Base-by-base conservation (phyloP, 176 grass and related monocot genomes). In the Calamus simplicifolius region DNA sequence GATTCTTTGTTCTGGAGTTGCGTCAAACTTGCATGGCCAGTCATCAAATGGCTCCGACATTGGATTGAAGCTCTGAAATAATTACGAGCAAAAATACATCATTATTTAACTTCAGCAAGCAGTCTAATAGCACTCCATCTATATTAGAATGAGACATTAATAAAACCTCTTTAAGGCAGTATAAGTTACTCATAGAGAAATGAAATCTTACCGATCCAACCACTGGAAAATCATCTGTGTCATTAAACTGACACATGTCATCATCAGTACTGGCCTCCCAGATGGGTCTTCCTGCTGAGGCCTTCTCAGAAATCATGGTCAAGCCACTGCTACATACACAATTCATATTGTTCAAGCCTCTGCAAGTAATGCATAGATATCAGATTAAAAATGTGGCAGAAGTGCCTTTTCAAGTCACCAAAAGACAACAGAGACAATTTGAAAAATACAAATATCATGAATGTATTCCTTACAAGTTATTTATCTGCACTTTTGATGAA, bases 1-100 rank as follows among this genome's bases (percentile, higher is more conserved):
- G 66, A 62, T 76, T 77, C 6, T 79, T 70, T 84, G 49, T 62
- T 77, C 72, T 14, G 69, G 68, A 54, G 64, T 75, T 18, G 63
- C 60, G 27, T 88, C 82, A 67, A 88, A 85, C 72, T 88, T 88
- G 61, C 63, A 79, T 81, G 82, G 66, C 87, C 86, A 91, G 27
- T 91, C 57, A 76, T 91, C 87, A 67, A 88, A 70, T 58, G 92
- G 81, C 68, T 97, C 92, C 21, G 69, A 80, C 78, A 97, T 88
- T 61, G 84, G 87, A 85, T 85, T 88, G 56, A 88, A 97, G 75
- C 84, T 87, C 92, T 91, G 78, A 56, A 59, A 72, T 59, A 56
- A 59, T 65, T 52, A 81, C 18, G 16, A 10, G 49, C 35, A 74
- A 28, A n/a, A 13, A 13, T 3, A 43, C 2, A 43, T 43, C 8